phyloP scores from a whole-genome alignment of 2,329 filamentous ascomycete genomes.

The Ophiostoma perfectum region DNA sequence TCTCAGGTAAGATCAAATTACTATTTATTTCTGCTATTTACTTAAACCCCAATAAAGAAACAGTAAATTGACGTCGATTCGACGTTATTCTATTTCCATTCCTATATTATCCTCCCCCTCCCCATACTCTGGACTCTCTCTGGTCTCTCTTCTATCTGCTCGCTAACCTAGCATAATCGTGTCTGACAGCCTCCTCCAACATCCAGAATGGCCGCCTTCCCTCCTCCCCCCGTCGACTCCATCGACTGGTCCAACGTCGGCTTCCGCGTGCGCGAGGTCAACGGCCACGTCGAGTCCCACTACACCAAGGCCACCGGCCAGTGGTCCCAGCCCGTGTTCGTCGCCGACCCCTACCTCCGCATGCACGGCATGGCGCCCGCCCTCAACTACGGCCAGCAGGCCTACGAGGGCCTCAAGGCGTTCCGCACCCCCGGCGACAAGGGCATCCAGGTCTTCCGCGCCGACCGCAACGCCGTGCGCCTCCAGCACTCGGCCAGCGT shows the following conservation, averaged over 20 bases:
- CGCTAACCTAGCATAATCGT: not conserved
- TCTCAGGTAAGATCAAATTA: no score
- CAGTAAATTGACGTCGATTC: not conserved
- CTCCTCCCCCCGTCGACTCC: constrained; percentile 69
- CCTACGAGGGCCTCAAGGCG: constrained; percentile 96
- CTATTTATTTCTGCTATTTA: no score
- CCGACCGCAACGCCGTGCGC: constrained; percentile 74
- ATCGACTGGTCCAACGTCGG: constrained; percentile 94
- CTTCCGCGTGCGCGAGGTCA: constrained; percentile 86
- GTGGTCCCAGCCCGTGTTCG: constrained; percentile 75
- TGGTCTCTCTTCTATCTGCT: not conserved
- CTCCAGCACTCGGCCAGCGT: constrained; percentile 80
- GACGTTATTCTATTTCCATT: constrained; percentile 7
- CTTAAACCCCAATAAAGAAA: not conserved
- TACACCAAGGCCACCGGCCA: constrained; percentile 67
- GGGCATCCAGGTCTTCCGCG: constrained; percentile 79
- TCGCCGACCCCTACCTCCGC: constrained; percentile 75
- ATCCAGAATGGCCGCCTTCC: constrained; percentile 53
- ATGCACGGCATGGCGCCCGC: constrained; percentile 94
- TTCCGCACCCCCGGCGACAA: constrained; percentile 70
- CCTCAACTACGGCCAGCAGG: constrained; percentile 95
- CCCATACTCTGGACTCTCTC: not conserved
- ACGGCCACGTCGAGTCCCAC: constrained; percentile 86
- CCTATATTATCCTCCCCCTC: not conserved
- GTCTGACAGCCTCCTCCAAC: not conserved